Evolutionary conservation across 2,329 filamentous ascomycete genomes (phyloP), one percentile per base, ranked within the genome.

Genomic region (Sarocladiaceae sp.): DNA sequence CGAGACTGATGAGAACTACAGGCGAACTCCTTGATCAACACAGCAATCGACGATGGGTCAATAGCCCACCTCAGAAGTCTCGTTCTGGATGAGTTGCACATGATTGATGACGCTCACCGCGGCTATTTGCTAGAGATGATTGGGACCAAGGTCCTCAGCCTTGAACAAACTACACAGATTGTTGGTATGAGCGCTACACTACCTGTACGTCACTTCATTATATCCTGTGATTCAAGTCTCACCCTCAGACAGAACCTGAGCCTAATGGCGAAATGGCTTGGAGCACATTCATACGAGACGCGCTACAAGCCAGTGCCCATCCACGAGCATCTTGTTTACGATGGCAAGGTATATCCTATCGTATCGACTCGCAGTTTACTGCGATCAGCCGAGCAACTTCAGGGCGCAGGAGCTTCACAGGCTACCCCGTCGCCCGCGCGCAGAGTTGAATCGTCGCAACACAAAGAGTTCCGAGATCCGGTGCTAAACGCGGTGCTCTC

Each of bases 131-230:
- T 91, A 52, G 88, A 92, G 62, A 71, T 91, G 5, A 81, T 90
- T 68, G 82, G 84, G 4, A 87, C 86, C 3, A 91, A 91, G 61
- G 62, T 91, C 26, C 69, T 90, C n/a, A 79, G 83, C 53, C 67
- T 91, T 20, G 83, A 81, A 23, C 80, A 88, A 53, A 69, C 75
- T 22, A 75, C 88, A 17, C 87, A 91, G 61, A 83, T 91, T 18
- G 71, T 90, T 53, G 87, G 86, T 58, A 91, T 92, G 88, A 91
- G 88, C 60, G 88, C 88, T 4, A 91, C 88, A 1, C 72, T 92
- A 44, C 83, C 84, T 52, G 86, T 88, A 69, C 60, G 77, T 67
- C 4, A 29, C 18, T 44, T 31, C 20, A 8, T 3, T 12, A 18
- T n/a, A 23, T 50, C 23, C 12, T 51, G 3, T 26, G 4, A n/a